Evolutionary conservation across 805 yeast genomes (phyloP), one percentile per base, ranked within the genome.

Genomic region (fission yeast (Schizosaccharomyces pombe)): DNA sequence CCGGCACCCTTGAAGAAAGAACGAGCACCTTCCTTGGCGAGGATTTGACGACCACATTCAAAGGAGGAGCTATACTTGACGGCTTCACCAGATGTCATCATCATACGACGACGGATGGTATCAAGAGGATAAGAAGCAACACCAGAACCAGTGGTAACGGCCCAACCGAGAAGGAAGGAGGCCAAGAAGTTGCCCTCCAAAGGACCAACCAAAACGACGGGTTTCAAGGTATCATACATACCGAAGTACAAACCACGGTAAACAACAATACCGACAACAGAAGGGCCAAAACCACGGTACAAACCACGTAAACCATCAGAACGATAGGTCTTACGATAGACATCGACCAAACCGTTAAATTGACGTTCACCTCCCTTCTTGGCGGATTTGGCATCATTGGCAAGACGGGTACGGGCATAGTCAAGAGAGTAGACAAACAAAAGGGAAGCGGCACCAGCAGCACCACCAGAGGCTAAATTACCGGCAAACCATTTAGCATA

Each of bases 241-340:
- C 96, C 96, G 73, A 86, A 86, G 86, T 87, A 87, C 68, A 86
- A 77, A 84, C 96, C 96, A 82, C 96, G 85, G 94, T 87, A 86
- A 70, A 85, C 95, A 75, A 87, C 74, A 68, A 86, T 87, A 81
- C 96, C 96, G 65, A 85, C 77, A 70, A 87, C 95, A 65, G 95
- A 86, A 70, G 95, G 95, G 72, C 87, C 85, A 86, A 86, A 86
- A 78, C 96, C 96, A 80, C 96, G 84, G 86, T 86, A 86, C 71
- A 86, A 78, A 82, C 96, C 96, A 64, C 94, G 94, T 73, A 86
- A 68, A 83, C 96, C 96, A 71, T 87, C 96, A 64, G 94, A 68
- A 68, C 87, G 87, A 68, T 86, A 73, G 65, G 96, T 86, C 82
- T 86, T 84, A 77, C 77, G 84, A 85, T 86, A 86, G 66, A 86